Percentiles rank a stretch among this genome's conserved stretches.
phyloP scores from a whole-genome alignment of 805 yeast genomes.

The Candida tibetensis region DNA sequence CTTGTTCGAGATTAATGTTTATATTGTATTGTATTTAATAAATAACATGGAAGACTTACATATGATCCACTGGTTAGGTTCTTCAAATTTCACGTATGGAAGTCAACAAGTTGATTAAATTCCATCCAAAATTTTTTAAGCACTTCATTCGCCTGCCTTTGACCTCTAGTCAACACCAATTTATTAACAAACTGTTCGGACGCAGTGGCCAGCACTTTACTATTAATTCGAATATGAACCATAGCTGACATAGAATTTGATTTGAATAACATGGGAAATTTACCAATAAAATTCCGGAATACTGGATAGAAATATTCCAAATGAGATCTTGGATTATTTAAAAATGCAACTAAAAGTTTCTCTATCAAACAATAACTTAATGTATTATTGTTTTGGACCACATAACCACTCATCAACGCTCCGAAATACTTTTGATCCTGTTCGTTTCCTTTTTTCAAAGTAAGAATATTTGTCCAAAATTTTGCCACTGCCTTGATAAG shows the following conservation, averaged over 20 bases:
- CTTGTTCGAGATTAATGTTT: background rate
- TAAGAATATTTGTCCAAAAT: conserved; percentile 54
- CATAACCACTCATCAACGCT: conserved; percentile 16
- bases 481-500: conserved; percentile 49
- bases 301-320: conserved; percentile 56
- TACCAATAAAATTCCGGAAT: conserved; percentile 45
- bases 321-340: conserved; percentile 54
- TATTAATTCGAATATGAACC: background rate
- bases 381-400: conserved; percentile 7
- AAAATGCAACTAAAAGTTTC: conserved; percentile 31
- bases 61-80: too few species aligned
- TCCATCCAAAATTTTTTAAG: conserved; percentile 65
- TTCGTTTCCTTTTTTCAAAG: conserved; percentile 44
- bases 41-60: background rate
- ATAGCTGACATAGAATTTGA: conserved; percentile 16
- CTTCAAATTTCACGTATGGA: conserved; percentile 11
- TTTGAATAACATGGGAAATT: conserved; percentile 48
- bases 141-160: conserved; percentile 55
- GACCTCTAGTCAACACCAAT: conserved; percentile 62
- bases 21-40: too few species aligned
- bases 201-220: conserved; percentile 1
- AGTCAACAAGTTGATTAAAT: conserved; percentile 53
- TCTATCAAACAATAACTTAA: conserved; percentile 25
- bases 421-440: conserved; percentile 36
- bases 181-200: conserved; percentile 45